A percentile compares a stretch with the other conserved stretches of the same genome.
Evolutionary conservation across 805 yeast genomes (phyloP).

Genomic region (Debaryomyces prosopidis): DNA sequence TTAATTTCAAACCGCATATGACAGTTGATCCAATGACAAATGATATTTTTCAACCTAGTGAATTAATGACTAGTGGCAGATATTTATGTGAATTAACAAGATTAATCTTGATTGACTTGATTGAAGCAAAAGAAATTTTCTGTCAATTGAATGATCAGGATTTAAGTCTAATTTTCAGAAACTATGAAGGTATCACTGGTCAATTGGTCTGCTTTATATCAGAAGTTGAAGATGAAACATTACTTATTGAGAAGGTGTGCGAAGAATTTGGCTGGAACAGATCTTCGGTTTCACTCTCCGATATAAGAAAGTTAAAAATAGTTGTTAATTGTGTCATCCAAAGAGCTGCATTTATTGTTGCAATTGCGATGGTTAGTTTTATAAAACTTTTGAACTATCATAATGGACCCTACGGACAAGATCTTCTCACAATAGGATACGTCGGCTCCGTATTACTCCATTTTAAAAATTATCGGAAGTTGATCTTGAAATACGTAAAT

Average conservation of each 20-base stretch:
- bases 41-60: conserved; percentile 54
- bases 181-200: conserved; percentile 40
- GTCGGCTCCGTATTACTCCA: conserved; percentile 54
- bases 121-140: conserved; percentile 28
- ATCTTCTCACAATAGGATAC: conserved; percentile 41
- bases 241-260: conserved; percentile 19
- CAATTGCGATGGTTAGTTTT: conserved; percentile 42
- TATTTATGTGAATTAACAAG: conserved; percentile 56
- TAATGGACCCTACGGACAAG: conserved; percentile 18
- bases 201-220: conserved; percentile 40
- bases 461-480: conserved; percentile 38
- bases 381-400: conserved; percentile 24
- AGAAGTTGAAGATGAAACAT: conserved; percentile 24
- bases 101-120: conserved; percentile 38
- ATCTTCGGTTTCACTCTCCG: conserved; percentile 19
- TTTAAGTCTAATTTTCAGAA: conserved; percentile 5
- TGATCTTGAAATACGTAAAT: conserved; percentile 23
- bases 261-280: conserved; percentile 22
- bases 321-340: conserved; percentile 39
- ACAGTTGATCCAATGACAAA: conserved; percentile 14
- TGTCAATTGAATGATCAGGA: conserved; percentile 11
- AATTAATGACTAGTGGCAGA: conserved; percentile 55
- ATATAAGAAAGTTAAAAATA: conserved; percentile 25
- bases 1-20: conserved; percentile 31
- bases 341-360: conserved; percentile 47